Evolutionary conservation across 768 basidiomycete species (phyloP), one percentile per base, ranked within the genome.

Genomic region (Agrocybe pediades): DNA sequence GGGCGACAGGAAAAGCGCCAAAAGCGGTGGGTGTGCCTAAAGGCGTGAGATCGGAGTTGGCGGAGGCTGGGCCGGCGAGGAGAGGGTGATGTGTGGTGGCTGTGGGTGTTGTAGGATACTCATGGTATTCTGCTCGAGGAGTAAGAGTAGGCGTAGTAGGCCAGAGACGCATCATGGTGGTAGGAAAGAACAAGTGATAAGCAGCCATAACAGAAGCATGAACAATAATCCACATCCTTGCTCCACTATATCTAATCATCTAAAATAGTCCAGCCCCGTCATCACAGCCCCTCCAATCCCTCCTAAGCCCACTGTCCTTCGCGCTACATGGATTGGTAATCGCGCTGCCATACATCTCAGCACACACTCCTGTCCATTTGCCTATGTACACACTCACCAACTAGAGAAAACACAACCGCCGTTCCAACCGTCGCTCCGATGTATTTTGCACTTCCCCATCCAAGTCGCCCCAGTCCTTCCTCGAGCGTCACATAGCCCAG

Each of bases 101-200:
- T 13, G 71, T 73, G 23, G 54, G 33, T 20, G 57, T 53, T 21
- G 44, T 45, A 40, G 42, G 51, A 58, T 63, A 67, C 49, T 75
- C 72, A 29, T 65, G 65, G 23, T 59, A 64, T 55, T 62, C 64
- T 9, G 79, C 77, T 50, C 77, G 78, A 30, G 88, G 87, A 0
- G 88, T 92, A 47, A 81, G 74, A 62, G 83, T 84, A 69, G 62
- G 64, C 9, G 75, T 65, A 16, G 33, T 15, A 3, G 85, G 81
- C 90, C 90, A 88, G 56, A 90, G 73, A 65, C 83, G 86, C 60
- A 90, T 75, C 84, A 90, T 88, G 51, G 59, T 57, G 51, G 56
- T 56, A 20, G 42, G 51, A 29, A 43, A 45, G 41, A 20, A 54
- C 30, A 60, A 26, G 27, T 50, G 21, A 19, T 33, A 3, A 17